phyloP scores from a whole-genome alignment of 805 yeast genomes.

The Candida awuae region DNA sequence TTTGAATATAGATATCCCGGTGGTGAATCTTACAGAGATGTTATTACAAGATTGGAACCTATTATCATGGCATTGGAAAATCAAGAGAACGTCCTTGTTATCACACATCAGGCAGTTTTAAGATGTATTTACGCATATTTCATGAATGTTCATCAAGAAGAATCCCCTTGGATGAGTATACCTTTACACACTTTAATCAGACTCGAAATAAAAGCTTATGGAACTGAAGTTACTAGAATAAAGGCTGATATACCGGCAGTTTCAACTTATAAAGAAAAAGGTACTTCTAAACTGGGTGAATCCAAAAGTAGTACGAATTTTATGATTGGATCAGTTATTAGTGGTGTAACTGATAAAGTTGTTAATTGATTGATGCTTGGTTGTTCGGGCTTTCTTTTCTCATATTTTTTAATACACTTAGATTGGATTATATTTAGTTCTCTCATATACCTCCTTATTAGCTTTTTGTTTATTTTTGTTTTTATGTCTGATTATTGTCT shows the following conservation, averaged over 20 bases:
- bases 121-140: conserved; percentile 96
- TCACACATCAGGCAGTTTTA: conserved; percentile 95
- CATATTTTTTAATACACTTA: too few species aligned
- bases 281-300: conserved; percentile 64
- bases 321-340: conserved; percentile 46
- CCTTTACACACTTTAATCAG: conserved; percentile 93
- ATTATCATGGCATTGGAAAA: conserved; percentile 97
- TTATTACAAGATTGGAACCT: conserved; percentile 90
- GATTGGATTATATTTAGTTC: too few species aligned
- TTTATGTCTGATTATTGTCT: neutral
- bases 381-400: too few species aligned
- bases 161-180: conserved; percentile 98
- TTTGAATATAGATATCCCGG: conserved; percentile 94
- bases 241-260: conserved; percentile 98
- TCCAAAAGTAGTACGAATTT: conserved; percentile 29
- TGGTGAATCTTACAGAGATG: conserved; percentile 95
- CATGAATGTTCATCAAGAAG: conserved; percentile 97
- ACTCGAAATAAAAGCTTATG: conserved; percentile 91
- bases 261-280: conserved; percentile 91
- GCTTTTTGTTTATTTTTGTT: neutral
- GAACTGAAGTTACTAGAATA: conserved; percentile 78
- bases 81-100: conserved; percentile 90
- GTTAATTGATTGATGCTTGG: conserved; percentile 1
- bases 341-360: conserved; percentile 16
- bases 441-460: neutral